phyloP scores from a whole-genome alignment of 805 yeast species.

The Saccharomyces paradoxus region DNA sequence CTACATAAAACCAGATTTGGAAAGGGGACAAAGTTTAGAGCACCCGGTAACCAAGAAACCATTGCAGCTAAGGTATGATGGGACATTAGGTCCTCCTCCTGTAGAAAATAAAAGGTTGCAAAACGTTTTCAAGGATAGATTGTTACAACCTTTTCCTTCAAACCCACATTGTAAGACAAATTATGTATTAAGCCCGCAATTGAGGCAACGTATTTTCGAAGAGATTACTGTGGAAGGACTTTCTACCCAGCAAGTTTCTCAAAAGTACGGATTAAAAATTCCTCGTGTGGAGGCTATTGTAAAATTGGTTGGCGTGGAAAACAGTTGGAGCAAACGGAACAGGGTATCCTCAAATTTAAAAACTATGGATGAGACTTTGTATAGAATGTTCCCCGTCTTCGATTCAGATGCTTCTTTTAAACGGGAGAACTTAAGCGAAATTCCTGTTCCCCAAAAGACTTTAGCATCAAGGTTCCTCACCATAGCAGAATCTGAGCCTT shows the following conservation, averaged over 20 bases:
- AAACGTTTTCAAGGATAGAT: constrained; percentile 7
- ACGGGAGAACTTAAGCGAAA: constrained; percentile 81
- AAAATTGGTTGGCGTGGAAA: constrained; percentile 57
- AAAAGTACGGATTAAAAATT: constrained; percentile 68
- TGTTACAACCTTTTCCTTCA: constrained; percentile 71
- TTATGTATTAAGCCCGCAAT: constrained; percentile 45
- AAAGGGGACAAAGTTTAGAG: constrained; percentile 33
- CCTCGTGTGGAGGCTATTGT: constrained; percentile 86
- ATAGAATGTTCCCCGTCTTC: constrained; percentile 75
- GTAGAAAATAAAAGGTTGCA: constrained; percentile 6
- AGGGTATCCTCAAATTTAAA: constrained; percentile 47
- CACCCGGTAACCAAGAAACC: constrained; percentile 30
- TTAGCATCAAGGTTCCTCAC: constrained; percentile 75
- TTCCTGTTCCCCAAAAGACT: constrained; percentile 82
- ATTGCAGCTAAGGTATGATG: constrained; percentile 18
- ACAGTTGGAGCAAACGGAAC: constrained; percentile 47
- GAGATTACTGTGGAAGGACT: constrained; percentile 46
- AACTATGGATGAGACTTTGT: constrained; percentile 54
- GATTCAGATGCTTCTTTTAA: constrained; percentile 29
- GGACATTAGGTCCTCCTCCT: constrained; percentile 10
- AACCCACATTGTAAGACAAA: constrained; percentile 67
- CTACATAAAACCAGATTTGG: constrained; percentile 53
- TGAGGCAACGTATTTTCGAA: constrained; percentile 52
- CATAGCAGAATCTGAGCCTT: constrained; percentile 89
- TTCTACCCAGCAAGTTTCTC: constrained; percentile 66